phyloP scores from a whole-genome alignment of 2,329 filamentous ascomycete genomes.

The Penicillium hesseltinei region DNA sequence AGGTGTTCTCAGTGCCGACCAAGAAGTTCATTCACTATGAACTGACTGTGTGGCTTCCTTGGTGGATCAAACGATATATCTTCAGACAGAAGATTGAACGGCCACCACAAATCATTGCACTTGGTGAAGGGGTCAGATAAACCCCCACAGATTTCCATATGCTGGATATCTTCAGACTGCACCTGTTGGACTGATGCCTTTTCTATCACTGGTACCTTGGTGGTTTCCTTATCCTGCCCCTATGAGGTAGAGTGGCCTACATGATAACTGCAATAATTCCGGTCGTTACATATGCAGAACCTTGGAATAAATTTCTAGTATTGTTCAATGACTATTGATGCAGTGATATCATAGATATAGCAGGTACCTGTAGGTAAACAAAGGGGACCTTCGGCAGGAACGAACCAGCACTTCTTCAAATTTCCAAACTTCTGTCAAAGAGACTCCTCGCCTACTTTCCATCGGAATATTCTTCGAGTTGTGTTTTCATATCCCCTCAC shows the following conservation, averaged over 20 bases:
- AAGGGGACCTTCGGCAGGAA: background rate
- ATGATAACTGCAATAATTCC: background rate
- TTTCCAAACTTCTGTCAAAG: background rate
- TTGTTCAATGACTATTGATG: background rate
- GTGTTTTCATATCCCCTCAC: background rate
- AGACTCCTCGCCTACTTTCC: background rate
- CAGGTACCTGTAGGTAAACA: background rate
- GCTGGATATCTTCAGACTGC: background rate
- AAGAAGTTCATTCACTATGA: conserved; percentile 57
- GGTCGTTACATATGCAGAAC: background rate
- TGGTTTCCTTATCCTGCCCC: background rate
- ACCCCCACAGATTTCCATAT: background rate
- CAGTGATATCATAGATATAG: background rate
- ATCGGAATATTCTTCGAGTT: background rate
- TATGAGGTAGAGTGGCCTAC: background rate
- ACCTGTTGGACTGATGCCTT: background rate
- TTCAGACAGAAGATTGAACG: conserved; percentile 45
- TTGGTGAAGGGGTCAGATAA: conserved; percentile 9
- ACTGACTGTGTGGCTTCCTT: conserved; percentile 55
- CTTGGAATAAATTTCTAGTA: background rate
- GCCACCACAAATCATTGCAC: conserved; percentile 26
- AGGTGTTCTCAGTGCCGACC: conserved; percentile 57
- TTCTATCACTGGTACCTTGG: background rate
- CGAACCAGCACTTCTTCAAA: background rate
- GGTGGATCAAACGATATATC: conserved; percentile 58